These are phyloP conservation scores for Maudiozyma humilis DNA, from an alignment of 1,139 yeast species.

Conservation along the genomic window DNA sequence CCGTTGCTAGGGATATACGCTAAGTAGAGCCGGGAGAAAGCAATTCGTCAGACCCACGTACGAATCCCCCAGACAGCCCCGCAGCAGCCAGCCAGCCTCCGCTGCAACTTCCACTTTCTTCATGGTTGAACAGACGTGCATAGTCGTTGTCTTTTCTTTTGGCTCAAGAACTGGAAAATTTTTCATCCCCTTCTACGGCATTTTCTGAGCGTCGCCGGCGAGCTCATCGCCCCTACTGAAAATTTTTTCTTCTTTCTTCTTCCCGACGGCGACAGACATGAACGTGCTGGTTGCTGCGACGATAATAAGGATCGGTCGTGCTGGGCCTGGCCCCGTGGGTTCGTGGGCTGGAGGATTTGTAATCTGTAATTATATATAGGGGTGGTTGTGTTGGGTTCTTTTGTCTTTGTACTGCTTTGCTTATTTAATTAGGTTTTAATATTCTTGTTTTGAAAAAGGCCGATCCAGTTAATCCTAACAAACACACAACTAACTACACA, in stretches of 20 bases:
- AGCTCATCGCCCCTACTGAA: slow-evolving; percentile 1
- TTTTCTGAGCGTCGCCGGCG: not conserved
- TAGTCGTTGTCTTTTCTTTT: not conserved
- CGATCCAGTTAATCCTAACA: not conserved
- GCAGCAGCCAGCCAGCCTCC: not conserved
- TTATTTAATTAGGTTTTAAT: not conserved
- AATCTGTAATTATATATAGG: not conserved
- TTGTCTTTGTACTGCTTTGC: not conserved
- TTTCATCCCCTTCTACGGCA: not conserved
- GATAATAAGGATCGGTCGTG: too few relatives aligned
- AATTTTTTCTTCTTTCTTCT: not conserved
- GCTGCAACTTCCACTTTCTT: not conserved
- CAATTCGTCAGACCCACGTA: too few relatives aligned
- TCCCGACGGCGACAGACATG: too few relatives aligned
- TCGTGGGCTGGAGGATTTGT: not conserved
- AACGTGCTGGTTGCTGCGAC: too few relatives aligned
- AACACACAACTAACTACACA: too few relatives aligned
- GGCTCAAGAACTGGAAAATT: not conserved
- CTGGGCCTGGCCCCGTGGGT: not conserved
- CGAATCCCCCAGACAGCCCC: not conserved
- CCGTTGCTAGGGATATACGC: slow-evolving; percentile 5
- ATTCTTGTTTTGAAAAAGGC: not conserved
- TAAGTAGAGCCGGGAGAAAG: too few relatives aligned
- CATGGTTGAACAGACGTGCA: not conserved
- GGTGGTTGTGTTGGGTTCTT: not conserved